Evolutionary conservation across 83 land plant species (phyloP), one percentile per base, ranked within the genome.

Genomic region (Diphasiastrum complanatum): DNA sequence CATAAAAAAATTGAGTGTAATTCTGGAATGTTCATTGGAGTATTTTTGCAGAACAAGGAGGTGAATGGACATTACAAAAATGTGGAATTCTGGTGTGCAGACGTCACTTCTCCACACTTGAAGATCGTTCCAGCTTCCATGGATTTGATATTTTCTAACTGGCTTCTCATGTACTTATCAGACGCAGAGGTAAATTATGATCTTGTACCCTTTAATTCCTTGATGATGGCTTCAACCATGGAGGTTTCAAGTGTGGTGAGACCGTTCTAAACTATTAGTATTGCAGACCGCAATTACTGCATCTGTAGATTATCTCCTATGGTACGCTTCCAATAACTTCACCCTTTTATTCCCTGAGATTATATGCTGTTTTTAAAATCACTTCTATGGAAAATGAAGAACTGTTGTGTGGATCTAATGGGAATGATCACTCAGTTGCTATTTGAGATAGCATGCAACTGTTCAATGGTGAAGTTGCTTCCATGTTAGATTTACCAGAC

Each of bases 141-240:
- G 43, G 99, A 95, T 64, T 45, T 95, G 25, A 79, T 90, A 33
- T 95, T 95, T 72, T 95, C 99, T 29, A 95, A 95, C 49, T 95
- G 99, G 99, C 75, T 95, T 16, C 82, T 95, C 36, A 95, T 95
- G 99, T 95, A 95, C 66, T 74, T 95, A 33, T 84, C 99, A 10
- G 97, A 95, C 64, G 68, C 73, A 24, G 99, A 95, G 95, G 97
- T 91, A 66, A 12, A 6, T 11, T 28, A 25, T 31, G 8, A 25
- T 6, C 8, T 23, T 51, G 62, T 19, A 51, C 2, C 64, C 3
- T 50, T 23, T 4, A 16, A 6, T 47, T 4, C 11, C 25, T 18
- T 2, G 27, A 12, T 60, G 12, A 51, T 26, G 63, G 32, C 37
- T 35, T 61, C 5, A 26, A 6, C 14, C 29, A 5, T 31, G 32